Conservation (phyloP, 23 red algal genomes). For the Gracilaria gracilis region DNA sequence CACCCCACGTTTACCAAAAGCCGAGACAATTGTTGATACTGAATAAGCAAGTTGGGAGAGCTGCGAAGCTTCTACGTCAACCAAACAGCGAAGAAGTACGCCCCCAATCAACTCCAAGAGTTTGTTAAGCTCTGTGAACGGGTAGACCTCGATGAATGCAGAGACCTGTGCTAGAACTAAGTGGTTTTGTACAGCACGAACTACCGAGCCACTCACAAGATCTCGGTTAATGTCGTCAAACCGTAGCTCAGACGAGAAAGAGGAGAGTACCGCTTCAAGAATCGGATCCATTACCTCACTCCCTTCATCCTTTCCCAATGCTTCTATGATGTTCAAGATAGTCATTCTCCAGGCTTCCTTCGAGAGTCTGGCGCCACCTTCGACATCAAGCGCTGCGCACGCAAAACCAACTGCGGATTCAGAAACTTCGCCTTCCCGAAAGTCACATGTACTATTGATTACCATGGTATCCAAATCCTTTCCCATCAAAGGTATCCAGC, state of each 20-base stretch:
- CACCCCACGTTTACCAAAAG: neutral
- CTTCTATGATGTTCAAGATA: neutral
- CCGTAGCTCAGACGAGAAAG: neutral
- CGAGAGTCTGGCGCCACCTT: constrained; percentile 25
- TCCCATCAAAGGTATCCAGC: constrained; percentile 30
- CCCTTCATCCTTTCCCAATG: neutral
- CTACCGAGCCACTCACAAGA: neutral
- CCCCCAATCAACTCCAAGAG: neutral
- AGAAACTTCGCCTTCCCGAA: neutral
- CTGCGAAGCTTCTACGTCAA: neutral
- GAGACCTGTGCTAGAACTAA: neutral
- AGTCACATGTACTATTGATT: neutral
- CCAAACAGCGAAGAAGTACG: neutral
- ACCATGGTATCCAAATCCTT: neutral
- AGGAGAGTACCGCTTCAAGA: neutral
- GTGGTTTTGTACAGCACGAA: neutral
- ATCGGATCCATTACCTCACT: neutral
- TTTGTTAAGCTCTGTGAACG: neutral
- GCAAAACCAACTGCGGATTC: constrained; percentile 1
- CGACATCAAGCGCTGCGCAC: neutral
- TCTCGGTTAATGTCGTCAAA: neutral
- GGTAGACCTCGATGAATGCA: neutral
- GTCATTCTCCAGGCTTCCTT: neutral
- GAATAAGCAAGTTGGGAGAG: neutral
- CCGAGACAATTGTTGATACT: neutral